These are phyloP conservation scores for Ceratobasidium sp. DNA, from an alignment of 1,284 basidiomycete species.

Conservation along the genomic window DNA sequence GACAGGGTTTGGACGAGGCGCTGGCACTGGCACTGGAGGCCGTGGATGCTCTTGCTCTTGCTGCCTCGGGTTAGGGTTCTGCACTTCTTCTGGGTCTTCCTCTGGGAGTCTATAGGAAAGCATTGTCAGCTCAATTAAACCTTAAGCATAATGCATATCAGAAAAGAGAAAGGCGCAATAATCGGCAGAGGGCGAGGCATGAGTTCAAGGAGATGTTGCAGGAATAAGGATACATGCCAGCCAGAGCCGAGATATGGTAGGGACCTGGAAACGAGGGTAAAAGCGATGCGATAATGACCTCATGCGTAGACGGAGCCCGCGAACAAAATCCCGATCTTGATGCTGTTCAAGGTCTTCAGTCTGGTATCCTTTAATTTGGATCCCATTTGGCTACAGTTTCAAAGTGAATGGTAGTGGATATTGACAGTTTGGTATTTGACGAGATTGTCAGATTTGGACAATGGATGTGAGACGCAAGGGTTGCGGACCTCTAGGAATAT, in stretches of 20 bases:
- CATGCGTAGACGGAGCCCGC: conserved; percentile 61
- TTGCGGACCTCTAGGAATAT: conserved; percentile 63
- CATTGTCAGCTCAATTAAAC: conserved; percentile 2
- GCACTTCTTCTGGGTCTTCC: conserved; percentile 25
- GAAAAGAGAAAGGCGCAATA: too few species aligned
- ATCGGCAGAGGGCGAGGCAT: conserved; percentile 34
- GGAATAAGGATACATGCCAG: neutral
- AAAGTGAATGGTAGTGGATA: conserved; percentile 52
- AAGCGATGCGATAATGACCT: conserved; percentile 63
- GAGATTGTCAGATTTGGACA: neutral
- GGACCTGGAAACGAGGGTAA: neutral
- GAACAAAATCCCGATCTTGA: conserved; percentile 61
- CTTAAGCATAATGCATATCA: neutral
- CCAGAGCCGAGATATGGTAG: conserved; percentile 1
- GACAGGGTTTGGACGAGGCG: conserved; percentile 17
- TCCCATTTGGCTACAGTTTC: neutral
- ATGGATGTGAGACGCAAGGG: neutral
- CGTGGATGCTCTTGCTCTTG: neutral
- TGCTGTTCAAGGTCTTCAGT: conserved; percentile 64
- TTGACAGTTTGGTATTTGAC: conserved; percentile 48
- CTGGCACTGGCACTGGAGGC: conserved; percentile 8
- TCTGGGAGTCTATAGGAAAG: conserved; percentile 17
- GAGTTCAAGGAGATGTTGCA: neutral
- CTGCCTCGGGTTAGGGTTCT: neutral
- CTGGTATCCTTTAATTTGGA: conserved; percentile 59